Conservation (phyloP, 2,329 filamentous ascomycete species). For the Hymenoscyphus linearis region DNA sequence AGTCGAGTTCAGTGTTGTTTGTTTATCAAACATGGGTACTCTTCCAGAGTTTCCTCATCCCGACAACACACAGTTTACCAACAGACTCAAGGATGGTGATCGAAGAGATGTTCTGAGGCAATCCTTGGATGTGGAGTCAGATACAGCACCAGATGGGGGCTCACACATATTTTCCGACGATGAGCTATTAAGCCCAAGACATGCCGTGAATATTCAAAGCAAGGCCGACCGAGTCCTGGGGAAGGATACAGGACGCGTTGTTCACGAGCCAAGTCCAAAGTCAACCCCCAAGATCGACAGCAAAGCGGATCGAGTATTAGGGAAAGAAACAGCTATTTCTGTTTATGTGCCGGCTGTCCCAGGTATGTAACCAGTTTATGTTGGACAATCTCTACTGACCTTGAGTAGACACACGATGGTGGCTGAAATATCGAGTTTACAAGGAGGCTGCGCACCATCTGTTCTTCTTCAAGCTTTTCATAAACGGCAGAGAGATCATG, state of each 20-base stretch:
- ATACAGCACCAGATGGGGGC: background rate
- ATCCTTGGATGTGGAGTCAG: background rate
- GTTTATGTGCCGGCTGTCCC: slow-evolving; percentile 53
- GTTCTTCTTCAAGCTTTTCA: slow-evolving; percentile 48
- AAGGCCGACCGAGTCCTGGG: slow-evolving; percentile 31
- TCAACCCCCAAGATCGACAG: slow-evolving; percentile 6
- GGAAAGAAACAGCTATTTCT: slow-evolving; percentile 39
- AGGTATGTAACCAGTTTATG: slow-evolving; percentile 34
- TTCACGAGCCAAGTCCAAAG: slow-evolving; percentile 44
- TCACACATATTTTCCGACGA: background rate
- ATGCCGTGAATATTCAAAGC: slow-evolving; percentile 5
- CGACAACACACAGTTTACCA: slow-evolving; percentile 41
- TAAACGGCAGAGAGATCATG: slow-evolving; percentile 48
- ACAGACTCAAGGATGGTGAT: slow-evolving; percentile 15
- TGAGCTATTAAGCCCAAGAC: background rate
- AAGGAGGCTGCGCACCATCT: slow-evolving; percentile 29
- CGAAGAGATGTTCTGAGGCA: background rate
- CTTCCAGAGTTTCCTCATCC: slow-evolving; percentile 53
- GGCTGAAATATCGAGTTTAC: slow-evolving; percentile 43
- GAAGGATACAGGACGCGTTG: slow-evolving; percentile 40
- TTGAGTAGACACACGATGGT: slow-evolving; percentile 45
- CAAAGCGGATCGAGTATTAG: slow-evolving; percentile 30
- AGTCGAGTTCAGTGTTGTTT: slow-evolving; percentile 27
- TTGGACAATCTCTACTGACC: slow-evolving; percentile 5
- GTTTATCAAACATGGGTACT: slow-evolving; percentile 26